Conservation (phyloP, 2,329 filamentous ascomycete species). For the Colletotrichum lindemuthianum region DNA sequence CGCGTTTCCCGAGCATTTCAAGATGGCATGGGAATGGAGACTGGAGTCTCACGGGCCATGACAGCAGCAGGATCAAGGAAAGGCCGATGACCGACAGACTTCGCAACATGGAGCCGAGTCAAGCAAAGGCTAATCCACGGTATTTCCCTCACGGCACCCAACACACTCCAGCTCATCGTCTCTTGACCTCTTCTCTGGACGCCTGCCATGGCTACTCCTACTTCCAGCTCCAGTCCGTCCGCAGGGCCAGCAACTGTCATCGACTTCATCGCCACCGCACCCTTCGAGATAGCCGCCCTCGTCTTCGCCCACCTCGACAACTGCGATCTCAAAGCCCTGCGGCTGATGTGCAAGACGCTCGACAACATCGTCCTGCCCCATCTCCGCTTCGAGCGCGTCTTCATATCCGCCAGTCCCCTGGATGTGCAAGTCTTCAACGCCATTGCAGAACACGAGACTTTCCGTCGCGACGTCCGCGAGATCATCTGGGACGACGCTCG, state of each 20-base stretch:
- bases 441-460: conserved; percentile 48
- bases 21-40: too few relatives aligned
- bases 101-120: too few relatives aligned
- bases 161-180: too few relatives aligned
- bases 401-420: conserved; percentile 51
- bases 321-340: conserved; percentile 16
- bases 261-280: neutral
- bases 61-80: too few relatives aligned
- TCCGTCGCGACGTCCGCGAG: conserved; percentile 46
- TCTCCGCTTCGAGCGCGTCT: conserved; percentile 43
- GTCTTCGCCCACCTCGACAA: conserved; percentile 2
- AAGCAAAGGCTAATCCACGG: too few relatives aligned
- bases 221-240: neutral
- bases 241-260: neutral
- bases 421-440: conserved; percentile 49
- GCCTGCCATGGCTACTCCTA: neutral
- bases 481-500: conserved; percentile 52
- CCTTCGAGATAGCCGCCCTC: conserved; percentile 1
- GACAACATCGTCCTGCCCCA: neutral
- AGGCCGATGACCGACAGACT: too few relatives aligned
- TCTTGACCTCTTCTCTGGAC: too few relatives aligned
- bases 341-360: conserved; percentile 15
- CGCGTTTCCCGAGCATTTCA: too few relatives aligned
- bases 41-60: too few relatives aligned
- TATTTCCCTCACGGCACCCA: too few relatives aligned